Base-by-base conservation (phyloP, 495 filamentous ascomycete species). In the Sordaria brevicollis region DNA sequence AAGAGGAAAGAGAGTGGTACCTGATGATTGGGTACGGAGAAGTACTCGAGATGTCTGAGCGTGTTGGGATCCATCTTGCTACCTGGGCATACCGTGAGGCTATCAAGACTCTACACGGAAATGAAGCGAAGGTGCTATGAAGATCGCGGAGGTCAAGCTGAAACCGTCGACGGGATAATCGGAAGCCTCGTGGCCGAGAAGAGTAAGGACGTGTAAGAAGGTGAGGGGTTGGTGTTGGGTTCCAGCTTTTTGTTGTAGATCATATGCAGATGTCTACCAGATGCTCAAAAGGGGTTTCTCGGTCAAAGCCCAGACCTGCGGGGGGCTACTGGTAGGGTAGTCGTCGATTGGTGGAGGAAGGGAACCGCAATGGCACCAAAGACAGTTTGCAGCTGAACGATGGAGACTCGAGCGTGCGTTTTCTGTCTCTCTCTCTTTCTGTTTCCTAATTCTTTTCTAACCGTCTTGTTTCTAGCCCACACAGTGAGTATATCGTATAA, bases 11-110 rank as follows among this genome's bases (percentile, higher is more conserved):
- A 62, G 5, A 49, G 67, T 8, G 54, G 41, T 77, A 79, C 77
- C 73, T 79, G 78, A 43, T 75, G 76, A 66, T 78, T 78, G 19
- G 76, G 75, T 38, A 76, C 75, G 15, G 76, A 76, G 74, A 80
- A 79, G 70, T 73, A 79, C 71, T 76, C 79, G 67, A 79, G 73
- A 25, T 78, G 71, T 73, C 67, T 76, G 33, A 76, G 72, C 33
- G 76, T 70, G 37, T 80, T 72, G 9, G 76, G 71, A 67, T 79
- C 78, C 79, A 80, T 80, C 11, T 62, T 62, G 62, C 74, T 39
- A 71, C 67, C 68, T 71, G 36, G 62, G 71, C 76, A 76, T 76
- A 65, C 74, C 74, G 65, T 43, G 35, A 33, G 66, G 25, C 49
- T 62, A 21, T 38, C 17, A 43, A 34, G 67, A 31, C 25, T 33